Evolutionary conservation across 140 eudicot species (phyloP), one percentile per base, ranked within the genome.

Genomic region (Ambrosia hybrid): DNA sequence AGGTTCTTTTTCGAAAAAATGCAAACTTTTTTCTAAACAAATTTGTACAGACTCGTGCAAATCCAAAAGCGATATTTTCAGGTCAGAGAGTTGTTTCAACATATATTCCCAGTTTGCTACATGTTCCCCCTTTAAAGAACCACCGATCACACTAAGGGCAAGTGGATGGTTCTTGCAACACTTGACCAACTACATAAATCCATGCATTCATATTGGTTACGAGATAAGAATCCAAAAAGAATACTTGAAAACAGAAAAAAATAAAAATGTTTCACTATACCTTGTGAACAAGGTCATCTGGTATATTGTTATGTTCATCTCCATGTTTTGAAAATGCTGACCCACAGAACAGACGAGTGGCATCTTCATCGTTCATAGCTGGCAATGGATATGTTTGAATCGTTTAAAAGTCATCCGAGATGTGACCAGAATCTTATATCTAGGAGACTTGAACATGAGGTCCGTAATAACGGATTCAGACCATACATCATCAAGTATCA

Each of bases 401-500:
- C 60, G 65, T 51, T 65, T 76, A 45, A 76, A 80, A 6, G 9
- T 67, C n/a, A 0, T 77, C 48, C 88, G 65, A 2, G 91, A 80
- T 63, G 91, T 83, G 10, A 49, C 79, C 15, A 75, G 15, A 57
- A 70, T 52, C 70, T 13, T 72, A 72, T 78, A 83, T 68, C 51
- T 3, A 14, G 15, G 67, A 33, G 37, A 77, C 65, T 65, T 75
- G 51, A 83, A 65, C 59, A 3, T 76, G 64, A 86, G 76, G 6
- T 67, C 12, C 5, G 57, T 48, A 8, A 86, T 52, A 33, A 81
- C 37, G 8, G 77, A 46, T 37, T 72, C 83, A 15, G 74, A 51
- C 86, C 81, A 78, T 17, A 86, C 88, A 38, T 86, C 88, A 64
- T 86, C 92, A 41, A 83, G 72, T 64, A 86, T 85, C 59, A 83